phyloP scores from a whole-genome alignment of 1,139 yeast genomes.

The Casaregolazyma suthepensis region DNA sequence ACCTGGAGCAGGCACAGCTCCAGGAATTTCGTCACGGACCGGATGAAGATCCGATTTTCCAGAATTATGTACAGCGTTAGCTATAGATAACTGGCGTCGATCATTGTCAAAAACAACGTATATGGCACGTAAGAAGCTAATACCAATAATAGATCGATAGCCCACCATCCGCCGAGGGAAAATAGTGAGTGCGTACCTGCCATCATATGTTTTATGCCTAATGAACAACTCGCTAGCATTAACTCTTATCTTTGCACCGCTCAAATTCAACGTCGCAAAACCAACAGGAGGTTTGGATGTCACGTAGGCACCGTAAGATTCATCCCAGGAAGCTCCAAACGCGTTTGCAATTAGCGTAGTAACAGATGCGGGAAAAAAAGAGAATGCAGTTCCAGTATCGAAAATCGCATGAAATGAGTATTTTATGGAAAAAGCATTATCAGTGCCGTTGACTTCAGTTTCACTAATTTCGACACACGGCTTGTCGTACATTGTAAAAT shows the following conservation, averaged over 20 bases:
- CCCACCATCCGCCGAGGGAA: neutral
- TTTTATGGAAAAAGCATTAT: neutral
- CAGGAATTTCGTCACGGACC: conserved; percentile 18
- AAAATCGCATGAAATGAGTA: conserved; percentile 1
- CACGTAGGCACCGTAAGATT: conserved; percentile 11
- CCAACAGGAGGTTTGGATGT: conserved; percentile 11
- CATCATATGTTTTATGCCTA: neutral
- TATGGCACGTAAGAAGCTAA: conserved; percentile 58
- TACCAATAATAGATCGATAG: conserved; percentile 46
- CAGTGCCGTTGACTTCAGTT: neutral
- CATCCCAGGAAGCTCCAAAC: conserved; percentile 16
- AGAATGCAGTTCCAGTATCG: conserved; percentile 12
- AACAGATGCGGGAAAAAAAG: conserved; percentile 19
- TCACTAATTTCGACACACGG: conserved; percentile 9
- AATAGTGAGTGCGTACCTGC: neutral
- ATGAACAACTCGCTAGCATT: conserved; percentile 35
- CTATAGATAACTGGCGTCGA: conserved; percentile 51
- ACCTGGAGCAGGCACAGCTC: conserved; percentile 12
- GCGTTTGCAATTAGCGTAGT: conserved; percentile 14
- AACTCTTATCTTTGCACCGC: conserved; percentile 37
- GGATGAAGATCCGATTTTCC: conserved; percentile 21
- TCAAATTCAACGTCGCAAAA: conserved; percentile 32
- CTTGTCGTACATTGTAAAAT: conserved; percentile 14
- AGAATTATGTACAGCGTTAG: conserved; percentile 16
- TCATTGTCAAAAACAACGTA: conserved; percentile 70